Evolutionary conservation across 2,329 filamentous ascomycete species (phyloP).

Genomic region (Lecanoromycetidae sp.): DNA sequence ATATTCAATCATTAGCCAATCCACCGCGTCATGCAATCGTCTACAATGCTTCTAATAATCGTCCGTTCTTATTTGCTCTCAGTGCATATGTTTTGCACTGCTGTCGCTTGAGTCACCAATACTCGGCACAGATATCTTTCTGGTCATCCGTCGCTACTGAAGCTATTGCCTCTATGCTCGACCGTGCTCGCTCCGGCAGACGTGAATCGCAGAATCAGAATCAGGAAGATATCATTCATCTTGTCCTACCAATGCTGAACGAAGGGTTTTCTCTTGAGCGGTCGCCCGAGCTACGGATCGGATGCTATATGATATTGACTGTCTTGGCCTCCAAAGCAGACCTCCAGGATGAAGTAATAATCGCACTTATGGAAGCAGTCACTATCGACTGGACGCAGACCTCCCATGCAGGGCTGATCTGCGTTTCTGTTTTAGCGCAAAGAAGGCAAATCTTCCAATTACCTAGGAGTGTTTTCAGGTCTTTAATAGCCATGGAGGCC

Average conservation of each 20-base stretch:
- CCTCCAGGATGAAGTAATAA: slow-evolving; percentile 67
- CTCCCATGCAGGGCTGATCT: slow-evolving; percentile 19
- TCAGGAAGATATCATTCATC: slow-evolving; percentile 64
- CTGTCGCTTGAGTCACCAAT: slow-evolving; percentile 58
- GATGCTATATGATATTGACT: slow-evolving; percentile 81
- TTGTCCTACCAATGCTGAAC: slow-evolving; percentile 57
- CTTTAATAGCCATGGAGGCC: slow-evolving; percentile 51
- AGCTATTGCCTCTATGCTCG: slow-evolving; percentile 69
- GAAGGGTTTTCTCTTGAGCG: slow-evolving; percentile 65
- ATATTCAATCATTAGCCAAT: slow-evolving; percentile 62
- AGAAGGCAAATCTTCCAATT: slow-evolving; percentile 6
- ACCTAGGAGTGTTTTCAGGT: slow-evolving; percentile 21
- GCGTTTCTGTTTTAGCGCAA: slow-evolving; percentile 17
- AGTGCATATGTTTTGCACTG: slow-evolving; percentile 69
- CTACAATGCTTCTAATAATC: slow-evolving; percentile 68
- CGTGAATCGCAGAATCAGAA: slow-evolving; percentile 65
- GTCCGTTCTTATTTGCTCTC: slow-evolving; percentile 60
- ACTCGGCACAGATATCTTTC: slow-evolving; percentile 69
- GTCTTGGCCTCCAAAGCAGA: slow-evolving; percentile 73
- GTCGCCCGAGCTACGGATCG: slow-evolving; percentile 67
- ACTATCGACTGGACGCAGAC: slow-evolving; percentile 56
- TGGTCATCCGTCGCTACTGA: slow-evolving; percentile 86
- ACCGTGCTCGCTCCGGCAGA: slow-evolving; percentile 63
- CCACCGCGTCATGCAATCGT: slow-evolving; percentile 74
- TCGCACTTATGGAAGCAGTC: slow-evolving; percentile 80